A percentile compares a stretch with the other conserved stretches of the same genome.
These are phyloP conservation scores for Globisporangium cystogenes DNA, from an alignment of 352 stramenopile species.

Conservation along the genomic window DNA sequence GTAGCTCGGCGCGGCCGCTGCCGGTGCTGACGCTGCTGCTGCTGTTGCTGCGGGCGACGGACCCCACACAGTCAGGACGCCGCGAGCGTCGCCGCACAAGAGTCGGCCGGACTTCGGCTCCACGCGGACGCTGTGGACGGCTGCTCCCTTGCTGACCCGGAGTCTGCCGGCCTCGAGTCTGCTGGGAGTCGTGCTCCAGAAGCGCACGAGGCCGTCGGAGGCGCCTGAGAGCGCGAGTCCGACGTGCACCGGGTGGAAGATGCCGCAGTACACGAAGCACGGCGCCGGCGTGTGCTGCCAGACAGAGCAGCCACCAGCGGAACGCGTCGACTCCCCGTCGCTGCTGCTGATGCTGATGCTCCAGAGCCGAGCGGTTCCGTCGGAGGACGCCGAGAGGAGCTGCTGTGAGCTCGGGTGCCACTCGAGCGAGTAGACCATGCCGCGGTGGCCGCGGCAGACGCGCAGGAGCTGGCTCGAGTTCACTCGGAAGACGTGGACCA, in stretches of 20 bases:
- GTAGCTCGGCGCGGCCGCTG: slow-evolving; percentile 10
- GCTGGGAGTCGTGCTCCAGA: slow-evolving; percentile 16
- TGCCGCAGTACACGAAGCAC: slow-evolving; percentile 59
- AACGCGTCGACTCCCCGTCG: neutral
- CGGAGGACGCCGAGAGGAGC: slow-evolving; percentile 51
- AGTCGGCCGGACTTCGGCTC: slow-evolving; percentile 36
- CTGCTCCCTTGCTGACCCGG: slow-evolving; percentile 19
- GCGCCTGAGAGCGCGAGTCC: slow-evolving; percentile 39
- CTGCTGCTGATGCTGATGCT: slow-evolving; percentile 9
- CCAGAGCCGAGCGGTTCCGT: slow-evolving; percentile 50
- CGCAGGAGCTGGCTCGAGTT: slow-evolving; percentile 28
- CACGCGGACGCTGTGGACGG: slow-evolving; percentile 46
- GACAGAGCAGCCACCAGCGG: slow-evolving; percentile 3
- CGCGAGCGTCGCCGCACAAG: slow-evolving; percentile 52
- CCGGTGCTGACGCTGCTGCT: neutral
- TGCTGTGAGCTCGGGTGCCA: slow-evolving; percentile 26
- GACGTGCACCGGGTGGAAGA: slow-evolving; percentile 31
- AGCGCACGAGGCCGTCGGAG: slow-evolving; percentile 45
- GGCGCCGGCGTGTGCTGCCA: slow-evolving; percentile 54
- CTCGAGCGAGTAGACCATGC: slow-evolving; percentile 54
- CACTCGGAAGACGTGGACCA: slow-evolving; percentile 43
- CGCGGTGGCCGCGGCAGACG: slow-evolving; percentile 36
- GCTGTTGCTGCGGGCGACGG: neutral
- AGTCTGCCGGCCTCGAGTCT: slow-evolving; percentile 1
- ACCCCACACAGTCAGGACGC: slow-evolving; percentile 46